Conservation (phyloP, 2,329 filamentous ascomycete species). For the Talaromyces sp. region DNA sequence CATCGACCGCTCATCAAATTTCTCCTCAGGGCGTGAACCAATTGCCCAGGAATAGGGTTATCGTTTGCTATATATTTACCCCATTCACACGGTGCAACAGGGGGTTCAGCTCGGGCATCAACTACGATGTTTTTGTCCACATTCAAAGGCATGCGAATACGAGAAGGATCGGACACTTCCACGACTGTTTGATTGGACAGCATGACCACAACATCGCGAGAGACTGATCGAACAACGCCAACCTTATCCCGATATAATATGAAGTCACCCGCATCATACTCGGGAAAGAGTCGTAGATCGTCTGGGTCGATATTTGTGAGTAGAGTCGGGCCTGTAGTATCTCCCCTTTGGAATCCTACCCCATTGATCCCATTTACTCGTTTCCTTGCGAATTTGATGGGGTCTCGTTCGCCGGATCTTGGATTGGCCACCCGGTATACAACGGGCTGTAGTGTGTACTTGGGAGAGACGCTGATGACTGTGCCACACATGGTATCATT, state of each 20-base stretch:
- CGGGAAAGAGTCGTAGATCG: slow-evolving; percentile 41
- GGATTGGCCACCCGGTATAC: slow-evolving; percentile 17
- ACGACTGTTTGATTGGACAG: slow-evolving; percentile 51
- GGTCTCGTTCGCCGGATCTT: slow-evolving; percentile 17
- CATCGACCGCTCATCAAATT: slow-evolving; percentile 48
- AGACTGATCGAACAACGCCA: slow-evolving; percentile 46
- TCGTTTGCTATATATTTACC: slow-evolving; percentile 12
- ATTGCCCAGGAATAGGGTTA: slow-evolving; percentile 28
- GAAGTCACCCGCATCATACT: slow-evolving; percentile 46
- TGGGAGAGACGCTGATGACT: slow-evolving; percentile 44
- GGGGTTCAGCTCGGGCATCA: slow-evolving; percentile 13
- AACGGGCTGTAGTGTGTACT: slow-evolving; percentile 39
- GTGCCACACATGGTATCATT: slow-evolving; percentile 49
- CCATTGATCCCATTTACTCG: not conserved
- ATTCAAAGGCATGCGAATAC: slow-evolving; percentile 36
- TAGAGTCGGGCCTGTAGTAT: slow-evolving; percentile 14
- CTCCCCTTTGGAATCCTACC: not conserved
- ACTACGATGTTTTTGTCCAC: slow-evolving; percentile 12
- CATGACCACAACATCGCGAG: slow-evolving; percentile 45
- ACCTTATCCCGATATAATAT: slow-evolving; percentile 53
- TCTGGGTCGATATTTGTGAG: slow-evolving; percentile 37
- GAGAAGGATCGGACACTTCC: not conserved
- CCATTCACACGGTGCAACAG: not conserved
- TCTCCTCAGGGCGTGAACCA: slow-evolving; percentile 43
- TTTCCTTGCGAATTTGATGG: slow-evolving; percentile 16